Conservation (phyloP, 2,329 filamentous ascomycete species). For the Blumeria graminis region DNA sequence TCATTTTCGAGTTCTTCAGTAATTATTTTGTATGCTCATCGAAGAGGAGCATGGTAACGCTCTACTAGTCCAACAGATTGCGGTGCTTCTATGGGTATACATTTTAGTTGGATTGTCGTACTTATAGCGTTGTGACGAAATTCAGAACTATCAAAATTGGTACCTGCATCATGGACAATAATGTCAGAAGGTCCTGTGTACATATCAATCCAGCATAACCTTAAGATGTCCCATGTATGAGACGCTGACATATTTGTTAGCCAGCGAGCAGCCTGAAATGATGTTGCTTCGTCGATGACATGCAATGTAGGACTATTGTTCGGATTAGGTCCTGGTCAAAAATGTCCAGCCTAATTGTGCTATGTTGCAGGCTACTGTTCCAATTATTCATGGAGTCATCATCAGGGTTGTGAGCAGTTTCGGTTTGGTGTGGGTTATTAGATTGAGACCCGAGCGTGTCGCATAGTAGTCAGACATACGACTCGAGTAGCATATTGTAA, state of each 20-base stretch:
- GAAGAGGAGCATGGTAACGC: constrained; percentile 1
- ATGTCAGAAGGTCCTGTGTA: constrained; percentile 1
- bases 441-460: too few species aligned
- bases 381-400: too few species aligned
- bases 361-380: too few species aligned
- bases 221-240: constrained; percentile 1
- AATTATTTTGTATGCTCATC: neutral
- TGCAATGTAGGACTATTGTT: neutral
- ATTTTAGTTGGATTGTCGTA: neutral
- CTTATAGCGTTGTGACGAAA: neutral
- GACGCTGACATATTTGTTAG: neutral
- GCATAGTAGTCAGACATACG: too few species aligned
- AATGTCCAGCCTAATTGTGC: too few species aligned
- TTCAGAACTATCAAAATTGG: constrained; percentile 3
- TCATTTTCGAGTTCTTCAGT: neutral
- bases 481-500: too few species aligned
- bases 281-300: constrained; percentile 1
- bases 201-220: constrained; percentile 2
- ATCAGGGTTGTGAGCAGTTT: too few species aligned
- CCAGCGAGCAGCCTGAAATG: constrained; percentile 2
- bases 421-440: too few species aligned
- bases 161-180: neutral
- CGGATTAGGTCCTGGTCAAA: too few species aligned
- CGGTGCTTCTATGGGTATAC: constrained; percentile 1
- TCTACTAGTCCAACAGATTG: constrained; percentile 3